Evolutionary conservation across 352 stramenopile species (phyloP).

Genomic region (Pythium dissotocum): DNA sequence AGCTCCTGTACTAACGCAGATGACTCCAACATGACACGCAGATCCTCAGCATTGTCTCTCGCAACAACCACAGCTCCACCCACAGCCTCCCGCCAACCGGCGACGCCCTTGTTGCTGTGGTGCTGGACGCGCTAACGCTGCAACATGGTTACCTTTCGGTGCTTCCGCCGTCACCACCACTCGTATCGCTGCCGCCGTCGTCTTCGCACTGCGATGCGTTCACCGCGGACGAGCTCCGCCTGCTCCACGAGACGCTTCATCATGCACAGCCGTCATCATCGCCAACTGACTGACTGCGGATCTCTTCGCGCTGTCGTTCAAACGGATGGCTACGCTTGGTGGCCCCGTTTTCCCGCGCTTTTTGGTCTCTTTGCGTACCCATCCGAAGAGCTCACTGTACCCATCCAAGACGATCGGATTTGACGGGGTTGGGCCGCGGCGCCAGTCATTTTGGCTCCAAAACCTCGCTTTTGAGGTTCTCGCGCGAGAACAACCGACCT

Average conservation of each 20-base stretch:
- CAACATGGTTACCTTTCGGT: constrained; percentile 6
- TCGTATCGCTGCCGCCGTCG: neutral
- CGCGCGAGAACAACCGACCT: neutral
- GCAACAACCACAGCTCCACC: neutral
- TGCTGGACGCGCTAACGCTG: constrained; percentile 5
- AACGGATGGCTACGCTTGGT: neutral
- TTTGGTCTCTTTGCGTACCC: constrained; percentile 13
- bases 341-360: constrained; percentile 13
- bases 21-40: neutral
- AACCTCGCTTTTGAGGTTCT: constrained; percentile 30
- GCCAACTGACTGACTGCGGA: constrained; percentile 1
- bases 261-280: neutral
- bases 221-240: constrained; percentile 30
- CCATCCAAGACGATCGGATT: constrained; percentile 24
- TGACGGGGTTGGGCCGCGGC: constrained; percentile 12
- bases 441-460: constrained; percentile 31
- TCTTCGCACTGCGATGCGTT: neutral
- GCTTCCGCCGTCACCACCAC: neutral
- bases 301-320: neutral
- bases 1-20: neutral
- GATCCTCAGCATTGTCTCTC: constrained; percentile 1
- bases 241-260: constrained; percentile 32
- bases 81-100: neutral
- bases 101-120: neutral
- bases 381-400: constrained; percentile 16